Evolutionary conservation across 139 green algal species (phyloP).

Genomic region (Chlamydomonas incerta): DNA sequence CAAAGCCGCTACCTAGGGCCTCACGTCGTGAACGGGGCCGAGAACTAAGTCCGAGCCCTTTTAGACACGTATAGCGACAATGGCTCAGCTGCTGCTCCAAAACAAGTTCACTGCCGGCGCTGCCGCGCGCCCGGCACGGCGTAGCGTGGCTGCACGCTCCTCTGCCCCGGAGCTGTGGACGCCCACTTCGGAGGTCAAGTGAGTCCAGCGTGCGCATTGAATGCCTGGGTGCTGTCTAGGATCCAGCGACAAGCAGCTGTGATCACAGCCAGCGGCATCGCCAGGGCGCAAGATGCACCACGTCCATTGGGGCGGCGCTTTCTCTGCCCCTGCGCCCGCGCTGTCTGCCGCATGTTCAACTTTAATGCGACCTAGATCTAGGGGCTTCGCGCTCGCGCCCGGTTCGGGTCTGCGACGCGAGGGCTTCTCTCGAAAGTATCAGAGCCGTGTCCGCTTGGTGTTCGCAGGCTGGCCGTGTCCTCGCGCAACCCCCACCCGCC

Average conservation of each 20-base stretch:
- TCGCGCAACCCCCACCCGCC: conserved; percentile 54
- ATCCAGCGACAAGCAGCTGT: too few relatives aligned
- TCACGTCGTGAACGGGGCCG: too few relatives aligned
- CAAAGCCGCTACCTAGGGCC: too few relatives aligned
- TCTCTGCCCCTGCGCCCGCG: too few relatives aligned
- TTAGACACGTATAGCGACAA: neutral
- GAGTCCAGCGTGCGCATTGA: neutral
- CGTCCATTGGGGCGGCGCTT: neutral
- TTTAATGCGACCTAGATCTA: too few relatives aligned
- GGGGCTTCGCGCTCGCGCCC: too few relatives aligned
- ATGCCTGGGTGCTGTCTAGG: too few relatives aligned
- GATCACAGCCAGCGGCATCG: neutral
- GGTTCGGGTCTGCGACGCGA: too few relatives aligned
- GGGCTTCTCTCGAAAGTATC: too few relatives aligned
- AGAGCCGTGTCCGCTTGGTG: too few relatives aligned
- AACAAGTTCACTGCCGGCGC: conserved; percentile 6
- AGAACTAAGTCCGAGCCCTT: too few relatives aligned
- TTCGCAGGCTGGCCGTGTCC: conserved; percentile 52
- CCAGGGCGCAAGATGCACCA: neutral
- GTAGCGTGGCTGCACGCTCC: neutral
- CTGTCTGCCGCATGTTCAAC: too few relatives aligned
- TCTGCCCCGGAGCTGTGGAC: conserved; percentile 52
- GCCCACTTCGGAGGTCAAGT: conserved; percentile 57
- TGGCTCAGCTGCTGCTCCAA: conserved; percentile 32
- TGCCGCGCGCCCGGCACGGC: neutral